Conservation (phyloP, 2,329 filamentous ascomycete species). For the Neophaeococcomyces mojaviensis region DNA sequence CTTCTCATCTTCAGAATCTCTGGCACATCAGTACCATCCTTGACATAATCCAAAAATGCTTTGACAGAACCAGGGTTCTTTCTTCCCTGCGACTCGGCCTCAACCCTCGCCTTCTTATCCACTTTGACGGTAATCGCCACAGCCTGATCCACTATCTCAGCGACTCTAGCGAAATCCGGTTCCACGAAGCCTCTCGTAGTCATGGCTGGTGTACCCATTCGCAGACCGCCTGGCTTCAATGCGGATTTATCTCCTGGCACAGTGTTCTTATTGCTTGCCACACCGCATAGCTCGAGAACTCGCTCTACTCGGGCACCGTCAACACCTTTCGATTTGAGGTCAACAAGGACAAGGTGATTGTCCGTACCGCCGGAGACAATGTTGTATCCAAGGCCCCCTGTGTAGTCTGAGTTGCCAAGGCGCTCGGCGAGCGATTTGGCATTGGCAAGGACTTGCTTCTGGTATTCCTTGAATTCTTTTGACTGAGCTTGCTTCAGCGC, state of each 20-base stretch:
- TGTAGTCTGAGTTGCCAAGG: conserved; percentile 62
- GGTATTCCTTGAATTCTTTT: conserved; percentile 86
- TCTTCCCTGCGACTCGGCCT: conserved; percentile 23
- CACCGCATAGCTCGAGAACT: conserved; percentile 95
- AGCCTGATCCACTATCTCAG: conserved; percentile 76
- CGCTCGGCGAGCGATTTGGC: conserved; percentile 71
- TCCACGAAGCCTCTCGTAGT: conserved; percentile 88
- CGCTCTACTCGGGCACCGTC: conserved; percentile 91
- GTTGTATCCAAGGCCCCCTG: conserved; percentile 67
- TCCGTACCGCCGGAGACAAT: conserved; percentile 92
- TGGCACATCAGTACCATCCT: conserved; percentile 25
- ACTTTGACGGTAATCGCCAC: conserved; percentile 58
- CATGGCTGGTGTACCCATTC: conserved; percentile 96
- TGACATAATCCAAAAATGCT: conserved; percentile 26
- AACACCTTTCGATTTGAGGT: conserved; percentile 79
- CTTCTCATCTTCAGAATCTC: conserved; percentile 26
- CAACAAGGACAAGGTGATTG: conserved; percentile 89
- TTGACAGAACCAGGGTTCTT: conserved; percentile 28
- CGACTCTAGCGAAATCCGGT: conserved; percentile 86
- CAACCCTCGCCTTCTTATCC: conserved; percentile 20
- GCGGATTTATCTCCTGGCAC: conserved; percentile 97
- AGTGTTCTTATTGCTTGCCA: conserved; percentile 99
- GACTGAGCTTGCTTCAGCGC: conserved; percentile 88
- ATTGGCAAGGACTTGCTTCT: conserved; percentile 82
- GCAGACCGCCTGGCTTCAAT: conserved; percentile 86